A percentile compares a stretch with the other conserved stretches of the same genome.
phyloP scores from a whole-genome alignment of 2,329 filamentous ascomycete species.

The Balansia obtecta region DNA sequence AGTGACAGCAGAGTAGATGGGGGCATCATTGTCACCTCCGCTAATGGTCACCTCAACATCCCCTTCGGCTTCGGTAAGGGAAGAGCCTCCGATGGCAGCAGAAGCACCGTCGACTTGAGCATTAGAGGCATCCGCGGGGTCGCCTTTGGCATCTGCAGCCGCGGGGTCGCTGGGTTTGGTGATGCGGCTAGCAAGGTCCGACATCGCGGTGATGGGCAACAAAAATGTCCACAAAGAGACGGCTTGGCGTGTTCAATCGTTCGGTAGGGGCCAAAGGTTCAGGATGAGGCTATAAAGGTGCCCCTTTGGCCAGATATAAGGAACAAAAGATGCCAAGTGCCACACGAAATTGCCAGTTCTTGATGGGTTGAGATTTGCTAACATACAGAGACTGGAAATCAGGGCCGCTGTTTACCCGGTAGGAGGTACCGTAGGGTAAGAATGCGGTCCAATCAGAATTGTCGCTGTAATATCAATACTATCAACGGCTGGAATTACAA shows the following conservation, averaged over 20 bases:
- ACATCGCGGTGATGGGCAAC: background rate
- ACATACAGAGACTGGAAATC: background rate
- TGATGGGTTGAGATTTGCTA: background rate
- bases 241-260: background rate
- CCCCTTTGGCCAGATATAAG: too few relatives aligned
- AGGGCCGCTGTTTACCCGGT: background rate
- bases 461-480: too few relatives aligned
- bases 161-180: slow-evolving; percentile 1
- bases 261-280: background rate
- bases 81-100: slow-evolving; percentile 5
- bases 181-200: slow-evolving; percentile 8
- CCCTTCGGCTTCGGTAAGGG: slow-evolving; percentile 5
- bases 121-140: background rate
- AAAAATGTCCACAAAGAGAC: background rate
- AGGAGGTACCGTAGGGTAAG: too few relatives aligned
- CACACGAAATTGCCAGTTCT: too few relatives aligned
- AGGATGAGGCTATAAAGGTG: too few relatives aligned
- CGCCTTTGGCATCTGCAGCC: background rate
- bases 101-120: slow-evolving; percentile 7
- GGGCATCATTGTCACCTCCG: slow-evolving; percentile 4
- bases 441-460: too few relatives aligned
- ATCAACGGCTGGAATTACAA: too few relatives aligned
- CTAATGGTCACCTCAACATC: slow-evolving; percentile 7
- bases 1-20: slow-evolving; percentile 5
- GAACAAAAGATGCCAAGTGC: too few relatives aligned